Base-by-base conservation (phyloP, 108 stramenopile genomes). In the Cyclotella kingstonii region DNA sequence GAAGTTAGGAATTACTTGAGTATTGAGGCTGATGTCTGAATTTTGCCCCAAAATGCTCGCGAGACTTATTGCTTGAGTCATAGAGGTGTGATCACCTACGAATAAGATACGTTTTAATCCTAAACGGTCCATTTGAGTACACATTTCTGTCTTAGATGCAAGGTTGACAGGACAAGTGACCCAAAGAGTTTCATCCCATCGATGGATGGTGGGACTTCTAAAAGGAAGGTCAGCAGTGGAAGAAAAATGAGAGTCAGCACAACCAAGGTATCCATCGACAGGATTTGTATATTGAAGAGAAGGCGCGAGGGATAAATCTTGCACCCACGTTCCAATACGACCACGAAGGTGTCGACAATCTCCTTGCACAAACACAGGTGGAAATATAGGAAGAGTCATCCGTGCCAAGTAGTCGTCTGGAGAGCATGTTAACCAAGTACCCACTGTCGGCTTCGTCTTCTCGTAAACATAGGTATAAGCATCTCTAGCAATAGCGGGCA, bases 21-120 rank as follows among this genome's bases (percentile, higher is more conserved):
- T 41, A 33, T 70, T 60, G 21, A 70, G 53, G 50, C 69, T 70
- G 31, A 70, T 70, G 54, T 34, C 57, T 22, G 52, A 17, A 29
- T 60, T 49, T 43, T 75, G 73, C 0, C 73, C 73, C 9, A 68
- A 35, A 23, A 68, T 61, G 31, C 53, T 63, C 15, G 66, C 63
- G 4, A 75, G 66, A 52, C 73, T 75, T 23, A 68, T 35, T 21
- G 73, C 66, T 43, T 54, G 60, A 41, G 66, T 54, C 60, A 66
- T 68, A 34, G 73, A 50, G 49, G 67, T 54, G 60, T 63, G 67
- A 68, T 75, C 73, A 10, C 73, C 73, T 10, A 68, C 54, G 29
- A 75, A 64, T 31, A 75, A 47, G n/a, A 75, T 61, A 28, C 67
- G 57, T 23, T 21, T 40, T 45, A 75, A 54, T 60, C 60, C 66